Conservation (phyloP, 2,329 filamentous ascomycete species). For the Lomentospora prolificans region DNA sequence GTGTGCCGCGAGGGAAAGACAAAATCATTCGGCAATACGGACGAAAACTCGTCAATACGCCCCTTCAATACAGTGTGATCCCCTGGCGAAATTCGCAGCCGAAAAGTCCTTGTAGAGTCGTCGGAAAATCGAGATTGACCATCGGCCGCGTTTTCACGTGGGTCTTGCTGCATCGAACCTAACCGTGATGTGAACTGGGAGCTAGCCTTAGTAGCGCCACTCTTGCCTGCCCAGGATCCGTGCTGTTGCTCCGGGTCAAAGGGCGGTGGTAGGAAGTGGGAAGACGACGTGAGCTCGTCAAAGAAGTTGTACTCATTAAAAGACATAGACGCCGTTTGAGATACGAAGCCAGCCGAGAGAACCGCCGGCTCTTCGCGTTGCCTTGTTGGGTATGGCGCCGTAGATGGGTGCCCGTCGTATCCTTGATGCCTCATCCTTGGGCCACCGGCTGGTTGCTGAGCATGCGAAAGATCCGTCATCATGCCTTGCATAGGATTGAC, state of each 20-base stretch:
- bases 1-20: conserved; percentile 61
- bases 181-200: conserved; percentile 46
- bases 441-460: conserved; percentile 20
- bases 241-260: conserved; percentile 45
- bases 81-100: conserved; percentile 40
- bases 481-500: conserved; percentile 41
- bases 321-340: conserved; percentile 26
- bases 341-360: conserved; percentile 18
- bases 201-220: conserved; percentile 35
- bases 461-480: conserved; percentile 30
- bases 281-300: conserved; percentile 44
- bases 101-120: conserved; percentile 22
- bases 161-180: conserved; percentile 42
- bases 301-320: conserved; percentile 52
- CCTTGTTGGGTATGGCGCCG: conserved; percentile 24
- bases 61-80: conserved; percentile 48
- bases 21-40: conserved; percentile 51
- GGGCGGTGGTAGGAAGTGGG: conserved; percentile 44
- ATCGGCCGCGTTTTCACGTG: conserved; percentile 25
- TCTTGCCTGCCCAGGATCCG: conserved; percentile 35
- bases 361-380: neutral
- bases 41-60: conserved; percentile 51
- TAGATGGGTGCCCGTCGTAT: conserved; percentile 34
- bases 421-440: conserved; percentile 34
- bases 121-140: conserved; percentile 16